Conservation (phyloP, 2,329 filamentous ascomycete species). For the Fusarium continuum region DNA sequence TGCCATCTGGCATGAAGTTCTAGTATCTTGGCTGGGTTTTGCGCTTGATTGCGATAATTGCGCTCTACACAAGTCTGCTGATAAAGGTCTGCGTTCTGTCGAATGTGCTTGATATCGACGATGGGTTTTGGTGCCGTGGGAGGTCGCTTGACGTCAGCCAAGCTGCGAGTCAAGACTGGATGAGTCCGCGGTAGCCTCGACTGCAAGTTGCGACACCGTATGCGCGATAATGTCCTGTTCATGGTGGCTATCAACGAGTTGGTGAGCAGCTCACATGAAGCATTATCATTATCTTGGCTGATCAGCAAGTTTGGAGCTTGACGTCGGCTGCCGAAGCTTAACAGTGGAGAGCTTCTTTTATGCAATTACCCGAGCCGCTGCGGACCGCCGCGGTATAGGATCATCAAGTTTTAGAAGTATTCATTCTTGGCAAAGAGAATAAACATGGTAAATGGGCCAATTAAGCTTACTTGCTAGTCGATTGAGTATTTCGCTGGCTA, state of each 20-base stretch:
- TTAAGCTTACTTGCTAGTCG: background rate
- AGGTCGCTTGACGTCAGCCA: constrained; percentile 58
- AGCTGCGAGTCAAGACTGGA: constrained; percentile 28
- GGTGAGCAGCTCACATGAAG: constrained; percentile 36
- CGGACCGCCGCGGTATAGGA: constrained; percentile 24
- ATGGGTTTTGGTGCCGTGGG: constrained; percentile 80
- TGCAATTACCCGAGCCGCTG: constrained; percentile 46
- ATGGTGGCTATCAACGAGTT: constrained; percentile 41
- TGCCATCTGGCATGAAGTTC: constrained; percentile 67
- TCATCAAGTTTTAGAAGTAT: constrained; percentile 2
- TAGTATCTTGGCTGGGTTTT: constrained; percentile 65
- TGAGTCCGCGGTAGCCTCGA: constrained; percentile 13
- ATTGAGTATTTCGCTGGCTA: constrained; percentile 27
- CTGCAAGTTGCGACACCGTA: constrained; percentile 40
- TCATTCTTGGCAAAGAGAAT: background rate
- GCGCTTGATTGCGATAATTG: constrained; percentile 74
- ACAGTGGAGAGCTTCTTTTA: constrained; percentile 37
- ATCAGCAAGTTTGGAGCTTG: constrained; percentile 28
- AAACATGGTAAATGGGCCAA: constrained; percentile 1
- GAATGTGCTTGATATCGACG: constrained; percentile 89
- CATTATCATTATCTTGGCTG: constrained; percentile 8
- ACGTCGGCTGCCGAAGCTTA: constrained; percentile 30
- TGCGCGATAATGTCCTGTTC: constrained; percentile 44
- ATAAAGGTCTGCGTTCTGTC: constrained; percentile 82
- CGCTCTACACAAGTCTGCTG: constrained; percentile 83